Conservation (phyloP, 805 yeast species). For the Brettanomyces naardenensis region DNA sequence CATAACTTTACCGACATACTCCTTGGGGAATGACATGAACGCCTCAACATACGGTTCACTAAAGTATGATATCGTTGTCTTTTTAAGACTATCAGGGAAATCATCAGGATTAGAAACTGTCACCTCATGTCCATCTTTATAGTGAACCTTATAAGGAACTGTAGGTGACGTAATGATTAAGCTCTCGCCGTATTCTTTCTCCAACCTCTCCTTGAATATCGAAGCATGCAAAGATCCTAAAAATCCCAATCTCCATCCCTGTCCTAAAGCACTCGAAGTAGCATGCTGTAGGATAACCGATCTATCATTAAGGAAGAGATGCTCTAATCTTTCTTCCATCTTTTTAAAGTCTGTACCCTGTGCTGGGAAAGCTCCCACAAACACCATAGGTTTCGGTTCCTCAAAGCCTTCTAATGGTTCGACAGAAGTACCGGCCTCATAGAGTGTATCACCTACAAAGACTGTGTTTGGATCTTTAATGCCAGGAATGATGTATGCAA, state of each 20-base stretch:
- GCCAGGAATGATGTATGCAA: conserved; percentile 91
- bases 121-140: conserved; percentile 53
- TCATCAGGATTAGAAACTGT: conserved; percentile 87
- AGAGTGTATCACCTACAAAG: conserved; percentile 83
- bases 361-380: conserved; percentile 96
- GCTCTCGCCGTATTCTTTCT: conserved; percentile 90
- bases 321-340: conserved; percentile 83
- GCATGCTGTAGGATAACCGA: conserved; percentile 86
- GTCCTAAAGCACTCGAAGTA: conserved; percentile 89
- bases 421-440: conserved; percentile 48
- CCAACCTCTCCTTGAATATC: conserved; percentile 85
- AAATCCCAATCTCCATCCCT: conserved; percentile 96
- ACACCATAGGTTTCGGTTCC: conserved; percentile 97
- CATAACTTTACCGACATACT: conserved; percentile 82
- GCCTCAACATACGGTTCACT: conserved; percentile 88
- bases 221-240: conserved; percentile 93
- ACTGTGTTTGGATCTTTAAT: conserved; percentile 86
- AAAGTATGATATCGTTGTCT: conserved; percentile 38
- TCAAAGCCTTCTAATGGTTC: conserved; percentile 91
- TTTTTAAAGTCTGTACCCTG: conserved; percentile 86
- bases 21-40: conserved; percentile 83
- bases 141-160: conserved; percentile 80
- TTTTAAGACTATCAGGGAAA: conserved; percentile 59
- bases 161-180: conserved; percentile 92
- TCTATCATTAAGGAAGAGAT: conserved; percentile 83